Evolutionary conservation across 441 rosid genomes (phyloP), one percentile per base, ranked within the genome.

Genomic region (Breynia disticha): DNA sequence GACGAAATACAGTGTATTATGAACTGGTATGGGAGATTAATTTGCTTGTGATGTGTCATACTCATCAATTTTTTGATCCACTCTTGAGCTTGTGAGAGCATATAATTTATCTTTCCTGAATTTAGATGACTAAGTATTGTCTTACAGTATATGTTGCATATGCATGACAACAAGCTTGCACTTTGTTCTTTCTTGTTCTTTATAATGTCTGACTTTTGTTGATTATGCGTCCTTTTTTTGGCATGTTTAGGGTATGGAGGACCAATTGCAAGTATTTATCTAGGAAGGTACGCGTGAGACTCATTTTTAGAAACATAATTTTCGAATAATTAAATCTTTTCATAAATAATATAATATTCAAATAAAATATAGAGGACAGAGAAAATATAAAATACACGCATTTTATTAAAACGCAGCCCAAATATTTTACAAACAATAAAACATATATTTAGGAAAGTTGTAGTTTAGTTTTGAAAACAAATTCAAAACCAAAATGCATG

Each of bases 41-140:
- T 90, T 93, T 72, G 90, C 96, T 62, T 95, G 97, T 49, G 98
- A 93, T 73, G 97, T 93, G 70, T 97, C 98, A 11, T 93, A 77
- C 65, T 88, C 97, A 32, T 97, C 86, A 61, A 93, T 93, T 61
- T 93, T 95, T 71, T 93, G 98, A 97, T 78, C 93, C 13, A 75
- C 95, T 19, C 90, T 93, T 48, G 98, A 93, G 72, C 95, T 97
- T 19, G 97, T 89, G 68, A 82, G 91, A 32, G 57, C 58, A 55
- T 54, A 17, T 16, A 22, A 48, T 41, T 54, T 20, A 43, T 43
- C 44, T n/a, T n/a, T 32, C 15, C 19, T 50, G 22, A 52, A 11
- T n/a, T 19, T 17, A 11, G 16, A 12, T 28, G 35, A 28, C 35
- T 4, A 4, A 3, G 35, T 24, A 7, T 2, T 24, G 7, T 28